Percentiles rank a stretch among this genome's conserved stretches.
These are phyloP conservation scores for Pseudocercospora pini-densiflorae DNA, from an alignment of 2,329 filamentous ascomycete genomes.

Conservation along the genomic window DNA sequence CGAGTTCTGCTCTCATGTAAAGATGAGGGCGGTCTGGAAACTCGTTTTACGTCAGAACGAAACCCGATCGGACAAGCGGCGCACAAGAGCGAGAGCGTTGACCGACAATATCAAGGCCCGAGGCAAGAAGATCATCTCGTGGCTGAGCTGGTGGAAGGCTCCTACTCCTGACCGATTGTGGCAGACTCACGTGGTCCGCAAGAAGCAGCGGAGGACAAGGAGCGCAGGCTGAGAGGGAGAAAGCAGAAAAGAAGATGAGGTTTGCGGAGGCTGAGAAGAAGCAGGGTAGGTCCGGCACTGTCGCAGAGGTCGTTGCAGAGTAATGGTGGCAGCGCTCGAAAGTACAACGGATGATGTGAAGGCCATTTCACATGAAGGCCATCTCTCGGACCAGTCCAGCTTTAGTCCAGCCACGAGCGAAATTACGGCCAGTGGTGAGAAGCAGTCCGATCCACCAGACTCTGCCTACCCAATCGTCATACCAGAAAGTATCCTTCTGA, in stretches of 20 bases:
- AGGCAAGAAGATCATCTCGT: not conserved
- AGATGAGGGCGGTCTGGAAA: not conserved
- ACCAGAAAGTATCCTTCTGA: constrained; percentile 33
- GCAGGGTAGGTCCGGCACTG: not conserved
- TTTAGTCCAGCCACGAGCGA: constrained; percentile 50
- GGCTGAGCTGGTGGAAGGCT: not conserved
- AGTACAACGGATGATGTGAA: not conserved
- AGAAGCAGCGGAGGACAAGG: not conserved
- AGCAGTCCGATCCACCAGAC: constrained; percentile 48
- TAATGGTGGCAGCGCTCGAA: not conserved
- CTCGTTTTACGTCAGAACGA: not conserved
- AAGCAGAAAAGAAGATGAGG: not conserved
- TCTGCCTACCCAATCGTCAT: constrained; percentile 42
- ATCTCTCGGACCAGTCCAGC: constrained; percentile 48
- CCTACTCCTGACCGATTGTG: not conserved
- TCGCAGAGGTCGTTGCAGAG: not conserved
- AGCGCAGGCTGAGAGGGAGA: not conserved
- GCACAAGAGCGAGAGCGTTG: not conserved
- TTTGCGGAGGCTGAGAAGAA: not conserved
- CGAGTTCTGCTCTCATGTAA: not conserved
- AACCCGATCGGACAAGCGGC: not conserved
- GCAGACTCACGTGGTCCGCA: not conserved
- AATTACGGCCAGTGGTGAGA: constrained; percentile 47
- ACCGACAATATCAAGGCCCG: not conserved
- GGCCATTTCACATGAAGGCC: constrained; percentile 33